Evolutionary conservation across 2,329 filamentous ascomycete genomes (phyloP).

Genomic region (Pseudocercospora pini-densiflorae): DNA sequence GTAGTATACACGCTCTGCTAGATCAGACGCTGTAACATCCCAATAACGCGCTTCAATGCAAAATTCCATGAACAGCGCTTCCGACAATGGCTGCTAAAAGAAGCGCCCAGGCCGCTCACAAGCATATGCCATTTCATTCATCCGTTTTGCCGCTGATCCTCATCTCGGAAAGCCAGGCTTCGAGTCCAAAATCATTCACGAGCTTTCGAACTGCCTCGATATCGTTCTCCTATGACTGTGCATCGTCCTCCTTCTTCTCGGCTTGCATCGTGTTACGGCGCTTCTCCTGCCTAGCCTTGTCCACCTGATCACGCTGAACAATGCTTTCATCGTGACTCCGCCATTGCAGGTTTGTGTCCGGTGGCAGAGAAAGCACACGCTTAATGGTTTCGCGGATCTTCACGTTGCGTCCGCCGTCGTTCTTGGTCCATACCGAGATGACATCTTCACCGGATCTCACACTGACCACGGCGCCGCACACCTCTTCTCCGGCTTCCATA

Average conservation of each 20-base stretch:
- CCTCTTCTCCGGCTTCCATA: slow-evolving; percentile 86
- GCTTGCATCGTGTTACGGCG: slow-evolving; percentile 44
- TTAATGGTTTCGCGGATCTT: slow-evolving; percentile 99
- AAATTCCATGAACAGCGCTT: background rate
- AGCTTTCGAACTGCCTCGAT: background rate
- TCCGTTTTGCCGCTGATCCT: background rate
- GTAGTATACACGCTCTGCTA: slow-evolving; percentile 7
- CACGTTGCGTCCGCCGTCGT: slow-evolving; percentile 88
- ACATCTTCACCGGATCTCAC: slow-evolving; percentile 96
- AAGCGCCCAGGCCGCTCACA: background rate
- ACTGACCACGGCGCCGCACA: slow-evolving; percentile 93
- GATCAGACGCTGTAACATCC: slow-evolving; percentile 6
- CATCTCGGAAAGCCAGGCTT: background rate
- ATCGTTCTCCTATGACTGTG: background rate
- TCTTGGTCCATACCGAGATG: slow-evolving; percentile 95
- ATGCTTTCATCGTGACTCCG: slow-evolving; percentile 97
- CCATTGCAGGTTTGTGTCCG: slow-evolving; percentile 90
- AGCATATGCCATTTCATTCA: background rate
- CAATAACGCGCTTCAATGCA: slow-evolving; percentile 8
- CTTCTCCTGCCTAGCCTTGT: slow-evolving; percentile 73
- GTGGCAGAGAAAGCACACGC: slow-evolving; percentile 80
- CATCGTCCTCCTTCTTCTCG: slow-evolving; percentile 23
- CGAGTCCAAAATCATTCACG: background rate
- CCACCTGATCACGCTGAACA: slow-evolving; percentile 84
- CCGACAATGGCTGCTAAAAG: background rate